Conservation (phyloP, 2,329 filamentous ascomycete species). For the Fusarium sp. region DNA sequence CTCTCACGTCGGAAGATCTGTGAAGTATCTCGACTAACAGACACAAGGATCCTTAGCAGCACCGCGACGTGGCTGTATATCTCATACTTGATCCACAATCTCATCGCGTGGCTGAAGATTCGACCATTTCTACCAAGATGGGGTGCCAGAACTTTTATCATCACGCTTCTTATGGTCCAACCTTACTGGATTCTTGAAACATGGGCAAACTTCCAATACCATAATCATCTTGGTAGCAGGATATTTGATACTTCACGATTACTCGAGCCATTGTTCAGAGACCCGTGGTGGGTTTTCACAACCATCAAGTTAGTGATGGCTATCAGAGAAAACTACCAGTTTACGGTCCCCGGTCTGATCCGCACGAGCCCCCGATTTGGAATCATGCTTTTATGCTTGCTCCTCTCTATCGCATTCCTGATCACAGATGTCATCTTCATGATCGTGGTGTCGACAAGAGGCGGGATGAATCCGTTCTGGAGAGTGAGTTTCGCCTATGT, state of each 20-base stretch:
- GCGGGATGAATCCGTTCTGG: constrained; percentile 33
- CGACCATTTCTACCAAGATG: constrained; percentile 23
- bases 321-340: constrained; percentile 35
- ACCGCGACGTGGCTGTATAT: constrained; percentile 28
- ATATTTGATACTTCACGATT: constrained; percentile 22
- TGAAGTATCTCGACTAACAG: not conserved
- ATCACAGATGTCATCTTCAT: constrained; percentile 31
- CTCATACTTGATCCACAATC: constrained; percentile 29
- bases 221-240: constrained; percentile 22
- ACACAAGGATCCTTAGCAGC: constrained; percentile 19
- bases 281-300: constrained; percentile 34
- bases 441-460: constrained; percentile 28
- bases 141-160: constrained; percentile 24
- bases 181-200: constrained; percentile 34
- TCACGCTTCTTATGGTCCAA: constrained; percentile 17
- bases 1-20: fast-evolving
- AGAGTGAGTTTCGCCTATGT: not conserved
- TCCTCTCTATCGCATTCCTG: constrained; percentile 21
- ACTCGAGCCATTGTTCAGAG: constrained; percentile 22
- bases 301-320: constrained; percentile 25
- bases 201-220: constrained; percentile 35
- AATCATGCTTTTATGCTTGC: constrained; percentile 29
- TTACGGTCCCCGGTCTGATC: constrained; percentile 22
- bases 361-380: constrained; percentile 26
- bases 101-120: constrained; percentile 35